These are phyloP conservation scores for Thelonectria discophora DNA, from an alignment of 2,329 filamentous ascomycete species.

Conservation along the genomic window DNA sequence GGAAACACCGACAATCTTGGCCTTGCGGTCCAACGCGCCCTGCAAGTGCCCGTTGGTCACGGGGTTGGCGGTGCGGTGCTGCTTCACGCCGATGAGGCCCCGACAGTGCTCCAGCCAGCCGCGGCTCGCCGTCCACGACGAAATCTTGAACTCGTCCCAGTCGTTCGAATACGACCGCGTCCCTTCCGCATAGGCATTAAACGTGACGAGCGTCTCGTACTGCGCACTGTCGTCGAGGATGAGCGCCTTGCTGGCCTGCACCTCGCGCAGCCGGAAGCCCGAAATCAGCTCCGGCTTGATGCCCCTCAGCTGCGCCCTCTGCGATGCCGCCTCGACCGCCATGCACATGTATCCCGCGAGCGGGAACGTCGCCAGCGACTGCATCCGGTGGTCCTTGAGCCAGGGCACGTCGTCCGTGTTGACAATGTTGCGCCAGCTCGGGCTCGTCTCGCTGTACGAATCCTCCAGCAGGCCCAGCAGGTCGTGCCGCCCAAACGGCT, in stretches of 20 bases:
- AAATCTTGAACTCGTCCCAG: conserved; percentile 67
- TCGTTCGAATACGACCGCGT: conserved; percentile 49
- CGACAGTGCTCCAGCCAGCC: conserved; percentile 68
- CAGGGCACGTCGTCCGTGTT: conserved; percentile 63
- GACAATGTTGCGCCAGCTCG: conserved; percentile 60
- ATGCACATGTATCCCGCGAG: conserved; percentile 63
- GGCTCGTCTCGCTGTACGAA: conserved; percentile 55
- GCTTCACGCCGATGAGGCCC: conserved; percentile 57
- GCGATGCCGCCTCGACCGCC: conserved; percentile 57
- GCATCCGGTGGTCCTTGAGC: conserved; percentile 66
- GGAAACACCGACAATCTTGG: conserved; percentile 4
- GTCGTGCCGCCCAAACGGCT: conserved; percentile 53
- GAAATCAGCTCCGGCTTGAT: conserved; percentile 34
- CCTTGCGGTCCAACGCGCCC: conserved; percentile 25
- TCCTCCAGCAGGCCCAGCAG: conserved; percentile 57
- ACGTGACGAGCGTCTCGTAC: conserved; percentile 40
- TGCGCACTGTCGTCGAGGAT: conserved; percentile 39
- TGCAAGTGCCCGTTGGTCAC: conserved; percentile 29
- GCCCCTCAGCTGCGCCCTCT: conserved; percentile 43
- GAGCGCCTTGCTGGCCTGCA: conserved; percentile 41
- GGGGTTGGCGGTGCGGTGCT: conserved; percentile 32
- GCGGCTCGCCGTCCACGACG: conserved; percentile 59
- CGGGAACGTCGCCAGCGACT: conserved; percentile 65
- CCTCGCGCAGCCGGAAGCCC: conserved; percentile 33
- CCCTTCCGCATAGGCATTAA: conserved; percentile 42